These are phyloP conservation scores for Podosphaera leucotricha DNA, from an alignment of 2,329 filamentous ascomycete species.

Conservation along the genomic window DNA sequence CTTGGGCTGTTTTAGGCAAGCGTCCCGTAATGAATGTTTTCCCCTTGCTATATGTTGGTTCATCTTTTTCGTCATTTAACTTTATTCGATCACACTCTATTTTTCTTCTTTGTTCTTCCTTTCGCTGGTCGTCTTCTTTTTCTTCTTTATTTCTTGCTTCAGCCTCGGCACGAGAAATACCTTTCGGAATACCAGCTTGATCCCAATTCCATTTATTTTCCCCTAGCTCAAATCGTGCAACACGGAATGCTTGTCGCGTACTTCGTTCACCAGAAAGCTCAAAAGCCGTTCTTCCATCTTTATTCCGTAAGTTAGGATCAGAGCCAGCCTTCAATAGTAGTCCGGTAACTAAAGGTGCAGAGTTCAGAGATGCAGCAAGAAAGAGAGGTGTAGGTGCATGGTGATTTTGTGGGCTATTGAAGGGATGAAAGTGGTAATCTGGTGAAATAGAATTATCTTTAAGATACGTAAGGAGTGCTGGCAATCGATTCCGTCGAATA, in stretches of 20 bases:
- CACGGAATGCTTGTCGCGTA: conserved; percentile 76
- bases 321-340: conserved; percentile 53
- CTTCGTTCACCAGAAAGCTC: conserved; percentile 67
- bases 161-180: conserved; percentile 47
- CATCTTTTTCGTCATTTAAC: conserved; percentile 36
- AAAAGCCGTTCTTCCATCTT: conserved; percentile 65
- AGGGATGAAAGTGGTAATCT: conserved; percentile 53
- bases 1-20: conserved; percentile 49
- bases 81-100: conserved; percentile 51
- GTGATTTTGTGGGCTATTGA: conserved; percentile 40
- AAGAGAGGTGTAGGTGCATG: conserved; percentile 66
- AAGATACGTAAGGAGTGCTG: conserved; percentile 66
- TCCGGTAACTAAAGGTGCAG: conserved; percentile 50
- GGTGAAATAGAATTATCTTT: conserved; percentile 47
- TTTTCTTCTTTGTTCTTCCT: conserved; percentile 46
- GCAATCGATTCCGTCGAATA: conserved; percentile 72
- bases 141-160: conserved; percentile 48
- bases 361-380: conserved; percentile 61
- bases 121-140: conserved; percentile 39
- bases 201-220: conserved; percentile 63
- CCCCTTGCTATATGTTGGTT: conserved; percentile 23
- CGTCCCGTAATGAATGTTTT: conserved; percentile 29
- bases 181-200: conserved; percentile 43
- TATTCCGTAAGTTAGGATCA: conserved; percentile 46
- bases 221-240: conserved; percentile 62